A percentile compares a stretch with the other conserved stretches of the same genome.
These are phyloP conservation scores for Cyathus striatus DNA, from an alignment of 768 basidiomycete species.

Conservation along the genomic window DNA sequence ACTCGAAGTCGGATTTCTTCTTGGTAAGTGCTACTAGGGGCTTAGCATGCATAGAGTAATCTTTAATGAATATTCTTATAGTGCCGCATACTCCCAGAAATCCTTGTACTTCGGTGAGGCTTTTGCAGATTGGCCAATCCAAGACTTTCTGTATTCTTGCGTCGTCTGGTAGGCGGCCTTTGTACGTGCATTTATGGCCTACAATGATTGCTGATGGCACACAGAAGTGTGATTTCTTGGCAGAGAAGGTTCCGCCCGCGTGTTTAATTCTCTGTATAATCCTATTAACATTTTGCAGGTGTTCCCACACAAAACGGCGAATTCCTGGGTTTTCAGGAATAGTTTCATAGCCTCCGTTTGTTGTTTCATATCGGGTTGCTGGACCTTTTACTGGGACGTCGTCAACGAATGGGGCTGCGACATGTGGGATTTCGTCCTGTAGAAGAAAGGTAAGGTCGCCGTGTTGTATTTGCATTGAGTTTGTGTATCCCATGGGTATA, in stretches of 20 bases:
- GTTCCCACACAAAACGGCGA: conserved; percentile 33
- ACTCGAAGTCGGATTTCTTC: conserved; percentile 21
- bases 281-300: conserved; percentile 21
- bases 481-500: too few species aligned
- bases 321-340: conserved; percentile 20
- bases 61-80: conserved; percentile 15
- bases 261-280: conserved; percentile 23
- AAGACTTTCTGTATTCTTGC: conserved; percentile 9
- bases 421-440: too few species aligned
- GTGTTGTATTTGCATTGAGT: too few species aligned
- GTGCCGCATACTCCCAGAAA: conserved; percentile 24
- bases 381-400: conserved; percentile 22
- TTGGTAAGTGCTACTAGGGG: conserved; percentile 13
- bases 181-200: conserved; percentile 17
- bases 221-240: conserved; percentile 22
- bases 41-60: conserved; percentile 12
- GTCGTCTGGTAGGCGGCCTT: conserved; percentile 20
- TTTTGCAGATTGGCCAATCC: conserved; percentile 16
- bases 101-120: conserved; percentile 12
- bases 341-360: conserved; percentile 12
- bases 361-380: conserved; percentile 17
- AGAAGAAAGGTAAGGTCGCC: too few species aligned
- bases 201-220: conserved; percentile 11
- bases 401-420: too few species aligned
- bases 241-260: conserved; percentile 26